Base-by-base conservation (phyloP, 2,329 filamentous ascomycete species). In the Karstenula rhodostoma region DNA sequence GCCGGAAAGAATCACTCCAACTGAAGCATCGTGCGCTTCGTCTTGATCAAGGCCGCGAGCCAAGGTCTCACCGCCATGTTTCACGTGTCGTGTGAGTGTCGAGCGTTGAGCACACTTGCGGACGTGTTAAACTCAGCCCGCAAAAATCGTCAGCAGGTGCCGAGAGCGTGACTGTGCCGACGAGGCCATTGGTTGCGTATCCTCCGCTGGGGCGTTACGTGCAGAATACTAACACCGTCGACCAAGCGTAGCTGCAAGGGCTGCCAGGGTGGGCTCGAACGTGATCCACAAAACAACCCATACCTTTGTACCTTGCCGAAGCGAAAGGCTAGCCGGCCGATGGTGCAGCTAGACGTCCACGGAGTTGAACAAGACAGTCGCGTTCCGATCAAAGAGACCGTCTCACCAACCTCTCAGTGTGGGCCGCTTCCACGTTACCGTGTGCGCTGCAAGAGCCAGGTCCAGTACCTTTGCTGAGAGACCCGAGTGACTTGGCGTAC, bases 281-380 rank as follows among this genome's bases (percentile, higher is more conserved):
- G 67, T 66, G 72, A 72, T 75, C 71, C 73, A 74, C 74, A 67
- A 56, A 65, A 60, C 56, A 62, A 57, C 48, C 56, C 66, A 69
- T 74, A 70, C 67, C 69, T 75, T 67, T 74, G 75, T 77, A 77
- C 75, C 75, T 77, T 77, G 67, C 75, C 66, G 75, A 76, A 77
- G 74, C 75, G 75, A 77, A 75, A 62, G 64, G 59, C 71, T 71
- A 74, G 60, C 17, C 51, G 37, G 51, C 51, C 51, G 23, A 54
- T 33, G 37, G 25, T 54, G 51, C 51, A 54, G 37, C 65, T 67
- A 70, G 27, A 42, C 52, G 35, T 35, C 40, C 52, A 33, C 25
- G 25, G 37, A 23, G 7, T 54, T 35, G 37, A 44, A 23, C 25
- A 32, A 22, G 29, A 51, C 49, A 42, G 22, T 40, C 19, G 22